Conservation (phyloP, 2,329 filamentous ascomycete genomes). For the Epichloe bromicola region DNA sequence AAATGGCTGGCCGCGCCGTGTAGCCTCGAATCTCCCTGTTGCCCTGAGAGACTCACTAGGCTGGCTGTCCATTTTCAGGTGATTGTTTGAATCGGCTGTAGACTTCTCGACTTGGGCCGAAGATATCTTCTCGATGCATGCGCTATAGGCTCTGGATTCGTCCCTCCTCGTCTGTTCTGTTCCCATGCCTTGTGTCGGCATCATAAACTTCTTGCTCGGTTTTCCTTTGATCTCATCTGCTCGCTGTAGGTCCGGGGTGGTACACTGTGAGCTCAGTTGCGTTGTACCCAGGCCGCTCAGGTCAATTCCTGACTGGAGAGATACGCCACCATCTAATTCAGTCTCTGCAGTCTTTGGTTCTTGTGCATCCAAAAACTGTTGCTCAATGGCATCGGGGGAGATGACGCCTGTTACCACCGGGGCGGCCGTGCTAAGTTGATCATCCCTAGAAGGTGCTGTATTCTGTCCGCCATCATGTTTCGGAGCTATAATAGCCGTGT, state of each 20-base stretch:
- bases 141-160: not conserved
- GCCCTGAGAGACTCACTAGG: not conserved
- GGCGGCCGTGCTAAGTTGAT: not conserved
- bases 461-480: not conserved
- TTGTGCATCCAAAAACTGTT: not conserved
- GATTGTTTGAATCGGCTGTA: not conserved
- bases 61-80: not conserved
- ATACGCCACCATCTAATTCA: constrained; percentile 4
- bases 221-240: not conserved
- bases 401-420: not conserved
- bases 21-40: not conserved
- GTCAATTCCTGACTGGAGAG: not conserved
- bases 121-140: not conserved
- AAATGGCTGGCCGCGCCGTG: not conserved
- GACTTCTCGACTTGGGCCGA: not conserved
- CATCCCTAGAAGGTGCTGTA: not conserved
- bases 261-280: not conserved
- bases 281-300: not conserved
- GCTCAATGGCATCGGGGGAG: not conserved
- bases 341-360: not conserved
- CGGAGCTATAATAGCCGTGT: not conserved
- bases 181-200: not conserved
- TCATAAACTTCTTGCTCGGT: not conserved
- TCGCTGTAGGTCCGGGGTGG: not conserved
- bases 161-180: not conserved